A percentile compares a stretch with the other conserved stretches of the same genome.
phyloP scores from a whole-genome alignment of 2,329 filamentous ascomycete genomes.

The Exophiala aquamarina region DNA sequence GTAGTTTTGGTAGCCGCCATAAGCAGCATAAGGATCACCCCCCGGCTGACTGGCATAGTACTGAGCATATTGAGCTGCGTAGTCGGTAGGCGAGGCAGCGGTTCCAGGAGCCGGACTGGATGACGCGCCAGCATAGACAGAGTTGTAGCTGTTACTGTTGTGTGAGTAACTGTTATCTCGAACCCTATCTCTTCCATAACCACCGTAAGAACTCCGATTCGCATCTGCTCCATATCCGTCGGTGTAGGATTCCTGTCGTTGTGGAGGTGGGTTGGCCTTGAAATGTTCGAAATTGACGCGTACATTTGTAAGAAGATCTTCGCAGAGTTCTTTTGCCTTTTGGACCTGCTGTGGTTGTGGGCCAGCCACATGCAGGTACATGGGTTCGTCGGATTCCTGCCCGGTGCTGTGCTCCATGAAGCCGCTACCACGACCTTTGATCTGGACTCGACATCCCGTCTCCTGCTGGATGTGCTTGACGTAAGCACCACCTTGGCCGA shows the following conservation, averaged over 20 bases:
- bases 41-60: conserved; percentile 57
- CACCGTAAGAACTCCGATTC: conserved; percentile 42
- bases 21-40: conserved; percentile 72
- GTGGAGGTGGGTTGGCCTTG: conserved; percentile 73
- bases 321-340: conserved; percentile 82
- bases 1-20: conserved; percentile 81
- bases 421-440: conserved; percentile 93
- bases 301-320: conserved; percentile 83
- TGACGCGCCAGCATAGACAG: conserved; percentile 26
- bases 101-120: conserved; percentile 33
- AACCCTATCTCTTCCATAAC: conserved; percentile 51
- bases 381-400: conserved; percentile 87
- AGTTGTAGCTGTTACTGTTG: conserved; percentile 40
- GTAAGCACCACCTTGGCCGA: conserved; percentile 89
- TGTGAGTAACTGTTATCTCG: conserved; percentile 45
- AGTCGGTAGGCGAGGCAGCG: conserved; percentile 57
- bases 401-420: conserved; percentile 90
- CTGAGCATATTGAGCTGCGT: conserved; percentile 74
- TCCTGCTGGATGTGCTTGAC: conserved; percentile 98
- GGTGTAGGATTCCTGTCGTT: conserved; percentile 44
- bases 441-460: conserved; percentile 93
- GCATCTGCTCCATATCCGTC: conserved; percentile 53
- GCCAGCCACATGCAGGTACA: conserved; percentile 96
- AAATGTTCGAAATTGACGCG: conserved; percentile 87
- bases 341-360: conserved; percentile 85